Percentiles rank a stretch among this genome's conserved stretches.
Conservation (phyloP, 208 protist species). For the Novymonas esmeraldas region DNA sequence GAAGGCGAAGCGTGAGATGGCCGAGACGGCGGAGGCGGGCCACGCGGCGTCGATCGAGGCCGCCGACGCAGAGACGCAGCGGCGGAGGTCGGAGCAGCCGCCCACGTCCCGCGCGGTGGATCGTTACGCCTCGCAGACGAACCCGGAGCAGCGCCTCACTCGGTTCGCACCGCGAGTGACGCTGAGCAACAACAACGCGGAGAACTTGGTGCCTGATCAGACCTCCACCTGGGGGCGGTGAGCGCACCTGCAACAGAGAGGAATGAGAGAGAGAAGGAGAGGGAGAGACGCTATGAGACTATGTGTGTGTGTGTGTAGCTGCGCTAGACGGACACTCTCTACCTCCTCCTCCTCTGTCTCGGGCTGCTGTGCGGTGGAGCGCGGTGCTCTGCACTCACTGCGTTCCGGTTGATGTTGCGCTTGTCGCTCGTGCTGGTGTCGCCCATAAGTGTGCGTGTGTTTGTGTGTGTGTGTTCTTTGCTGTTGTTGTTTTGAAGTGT, state of each 20-base stretch:
- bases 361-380: no score
- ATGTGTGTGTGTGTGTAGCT: neutral
- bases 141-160: constrained; percentile 85
- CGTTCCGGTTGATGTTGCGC: neutral
- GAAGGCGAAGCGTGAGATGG: constrained; percentile 76
- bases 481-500: neutral
- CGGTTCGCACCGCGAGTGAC: constrained; percentile 58
- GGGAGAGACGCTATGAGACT: neutral
- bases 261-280: neutral
- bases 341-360: no score
- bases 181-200: constrained; percentile 46
- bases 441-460: neutral
- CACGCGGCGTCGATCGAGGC: constrained; percentile 35
- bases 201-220: constrained; percentile 70
- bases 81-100: constrained; percentile 54
- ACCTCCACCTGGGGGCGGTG: constrained; percentile 66
- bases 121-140: constrained; percentile 83
- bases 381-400: no score
- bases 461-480: neutral
- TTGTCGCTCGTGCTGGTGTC: no score
- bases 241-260: neutral
- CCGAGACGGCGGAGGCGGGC: constrained; percentile 39
- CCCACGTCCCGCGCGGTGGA: constrained; percentile 40
- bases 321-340: no score
- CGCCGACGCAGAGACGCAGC: constrained; percentile 48